These are phyloP conservation scores for Kodamaea kaohsiungensis DNA, from an alignment of 805 yeast species.

Conservation along the genomic window DNA sequence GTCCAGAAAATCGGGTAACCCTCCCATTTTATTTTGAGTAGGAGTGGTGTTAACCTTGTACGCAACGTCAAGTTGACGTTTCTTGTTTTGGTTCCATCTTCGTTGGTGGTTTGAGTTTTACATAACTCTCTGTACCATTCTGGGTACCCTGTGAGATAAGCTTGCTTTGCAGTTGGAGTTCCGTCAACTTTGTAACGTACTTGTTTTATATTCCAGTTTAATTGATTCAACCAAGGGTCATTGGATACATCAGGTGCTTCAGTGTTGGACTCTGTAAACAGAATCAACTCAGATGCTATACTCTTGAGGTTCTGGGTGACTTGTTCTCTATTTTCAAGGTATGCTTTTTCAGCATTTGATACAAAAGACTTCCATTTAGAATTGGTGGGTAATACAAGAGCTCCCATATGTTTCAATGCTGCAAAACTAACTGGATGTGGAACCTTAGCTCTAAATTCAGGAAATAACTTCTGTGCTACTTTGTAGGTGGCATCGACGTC, in stretches of 20 bases:
- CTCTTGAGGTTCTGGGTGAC: constrained; percentile 59
- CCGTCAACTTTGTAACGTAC: constrained; percentile 67
- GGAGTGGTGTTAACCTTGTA: constrained; percentile 72
- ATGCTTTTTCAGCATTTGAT: constrained; percentile 64
- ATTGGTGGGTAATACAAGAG: constrained; percentile 78
- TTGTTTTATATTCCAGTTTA: constrained; percentile 80
- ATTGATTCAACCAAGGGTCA: constrained; percentile 90
- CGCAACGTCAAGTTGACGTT: constrained; percentile 65
- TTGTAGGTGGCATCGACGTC: constrained; percentile 79
- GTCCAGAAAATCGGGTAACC: constrained; percentile 81
- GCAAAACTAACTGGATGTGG: constrained; percentile 97
- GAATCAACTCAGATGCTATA: constrained; percentile 61
- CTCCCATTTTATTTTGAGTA: constrained; percentile 83
- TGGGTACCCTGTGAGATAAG: constrained; percentile 84
- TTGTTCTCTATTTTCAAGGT: constrained; percentile 54
- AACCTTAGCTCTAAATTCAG: constrained; percentile 61
- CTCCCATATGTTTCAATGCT: constrained; percentile 73
- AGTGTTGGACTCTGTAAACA: constrained; percentile 35
- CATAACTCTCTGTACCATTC: constrained; percentile 80
- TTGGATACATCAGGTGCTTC: constrained; percentile 2
- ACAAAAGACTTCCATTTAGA: constrained; percentile 72
- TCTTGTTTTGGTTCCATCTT: constrained; percentile 32
- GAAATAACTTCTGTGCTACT: constrained; percentile 69
- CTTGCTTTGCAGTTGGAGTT: constrained; percentile 65
- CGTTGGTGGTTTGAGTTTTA: constrained; percentile 26